phyloP scores from a whole-genome alignment of 208 protist genomes.

The Naegleria fowleri region DNA sequence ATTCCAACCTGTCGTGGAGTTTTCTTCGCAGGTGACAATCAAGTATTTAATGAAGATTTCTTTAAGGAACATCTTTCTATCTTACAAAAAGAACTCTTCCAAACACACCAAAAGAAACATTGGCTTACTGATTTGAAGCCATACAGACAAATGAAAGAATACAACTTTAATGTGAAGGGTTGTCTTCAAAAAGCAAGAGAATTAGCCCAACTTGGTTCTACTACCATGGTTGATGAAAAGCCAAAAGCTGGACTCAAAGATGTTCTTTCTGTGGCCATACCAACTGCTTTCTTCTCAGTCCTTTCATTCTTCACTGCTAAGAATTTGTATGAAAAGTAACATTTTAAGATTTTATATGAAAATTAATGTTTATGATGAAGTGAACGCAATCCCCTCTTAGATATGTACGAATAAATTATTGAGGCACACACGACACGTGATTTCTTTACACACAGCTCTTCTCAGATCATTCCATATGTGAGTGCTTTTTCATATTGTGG shows the following conservation, averaged over 20 bases:
- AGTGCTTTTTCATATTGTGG: no score
- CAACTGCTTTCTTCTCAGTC: not conserved
- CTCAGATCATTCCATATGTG: no score
- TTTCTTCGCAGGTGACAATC: conserved; percentile 26
- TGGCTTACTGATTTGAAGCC: not conserved
- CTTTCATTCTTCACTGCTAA: conserved; percentile 4
- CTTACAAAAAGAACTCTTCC: not conserved
- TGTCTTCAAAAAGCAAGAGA: not conserved
- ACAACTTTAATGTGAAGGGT: conserved; percentile 22
- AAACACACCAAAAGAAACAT: conserved; percentile 1
- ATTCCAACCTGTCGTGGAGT: not conserved
- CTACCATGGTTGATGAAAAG: not conserved
- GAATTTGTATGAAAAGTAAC: conserved; percentile 2
- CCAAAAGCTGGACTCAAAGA: not conserved
- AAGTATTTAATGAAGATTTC: conserved; percentile 19
- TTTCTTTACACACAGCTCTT: no score
- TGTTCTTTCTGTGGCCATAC: not conserved
- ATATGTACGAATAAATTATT: no score
- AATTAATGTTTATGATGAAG: no score
- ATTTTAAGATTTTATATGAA: not conserved
- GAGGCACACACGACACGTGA: no score
- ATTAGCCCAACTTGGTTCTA: not conserved
- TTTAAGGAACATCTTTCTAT: not conserved
- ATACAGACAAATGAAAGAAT: not conserved
- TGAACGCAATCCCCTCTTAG: no score